Evolutionary conservation across 176 grass and related monocot genomes (phyloP), one percentile per base, ranked within the genome.

Genomic region (Oryza officinalis): DNA sequence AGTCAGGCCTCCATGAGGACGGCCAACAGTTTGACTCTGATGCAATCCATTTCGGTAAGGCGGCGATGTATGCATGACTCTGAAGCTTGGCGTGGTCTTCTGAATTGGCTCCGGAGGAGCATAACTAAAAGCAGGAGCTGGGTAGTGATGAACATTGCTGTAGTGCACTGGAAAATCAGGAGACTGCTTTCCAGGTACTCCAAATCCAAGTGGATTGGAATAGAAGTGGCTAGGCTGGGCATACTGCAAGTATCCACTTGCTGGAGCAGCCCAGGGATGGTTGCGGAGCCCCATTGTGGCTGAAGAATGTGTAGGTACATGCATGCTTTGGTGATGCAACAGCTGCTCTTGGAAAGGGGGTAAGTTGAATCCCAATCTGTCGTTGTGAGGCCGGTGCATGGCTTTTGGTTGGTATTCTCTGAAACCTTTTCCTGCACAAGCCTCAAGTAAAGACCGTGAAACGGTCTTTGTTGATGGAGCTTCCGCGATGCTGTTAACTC

Each of bases 221-320:
- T 87, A 82, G 69, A 88, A 89, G 10, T 87, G 89, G 63, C 78
- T 45, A 44, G 81, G 71, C 49, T 84, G 90, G 46, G 76, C 68
- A 86, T 90, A 92, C 28, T 90, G 87, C 37, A 92, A 80, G 74
- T 91, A 92, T 77, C 93, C 91, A 88, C 88, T 90, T 38, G 85
- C 85, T 45, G 85, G 85, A 86, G 87, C 49, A 71, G 69, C 79
- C 89, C 91, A 95, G 80, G 91, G 65, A 88, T 82, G 75, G 61
- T 84, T 85, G 67, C 92, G 89, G 72, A 86, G 84, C 20, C 87
- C 93, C 49, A 94, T 11, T 63, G 82, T 70, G 50, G 86, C 82
- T 81, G 93, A 71, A 6, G 87, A 87, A 87, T 77, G 83, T 38
- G 82, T 67, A 54, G 75, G 83, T 37, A 67, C 65, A 78, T 91